Conservation (phyloP, 768 basidiomycete species). For the Boletus speciosus region DNA sequence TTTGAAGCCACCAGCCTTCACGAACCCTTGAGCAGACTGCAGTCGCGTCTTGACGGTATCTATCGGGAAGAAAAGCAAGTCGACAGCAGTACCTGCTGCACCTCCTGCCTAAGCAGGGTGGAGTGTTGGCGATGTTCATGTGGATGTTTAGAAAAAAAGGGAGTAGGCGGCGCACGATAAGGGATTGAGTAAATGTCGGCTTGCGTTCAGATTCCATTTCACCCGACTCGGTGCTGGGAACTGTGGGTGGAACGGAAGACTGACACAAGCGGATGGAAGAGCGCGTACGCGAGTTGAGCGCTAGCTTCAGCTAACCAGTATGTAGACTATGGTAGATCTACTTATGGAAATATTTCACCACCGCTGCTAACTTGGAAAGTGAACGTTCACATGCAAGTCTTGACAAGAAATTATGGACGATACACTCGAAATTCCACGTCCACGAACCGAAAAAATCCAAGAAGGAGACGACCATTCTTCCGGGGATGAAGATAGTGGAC, state of each 20-base stretch:
- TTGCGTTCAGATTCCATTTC: slow-evolving; percentile 31
- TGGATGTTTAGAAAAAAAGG: slow-evolving; percentile 2
- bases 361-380: too few relatives aligned
- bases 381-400: background rate
- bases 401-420: slow-evolving; percentile 51
- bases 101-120: slow-evolving; percentile 68
- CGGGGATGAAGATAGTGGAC: slow-evolving; percentile 70
- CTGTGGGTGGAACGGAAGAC: slow-evolving; percentile 8
- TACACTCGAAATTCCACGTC: slow-evolving; percentile 44
- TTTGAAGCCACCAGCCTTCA: slow-evolving; percentile 78
- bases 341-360: slow-evolving; percentile 7
- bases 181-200: slow-evolving; percentile 46
- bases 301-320: background rate
- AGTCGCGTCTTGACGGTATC: slow-evolving; percentile 96
- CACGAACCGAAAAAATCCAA: slow-evolving; percentile 14
- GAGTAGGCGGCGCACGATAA: slow-evolving; percentile 36
- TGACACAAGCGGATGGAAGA: background rate
- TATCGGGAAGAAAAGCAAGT: slow-evolving; percentile 94
- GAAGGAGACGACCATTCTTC: slow-evolving; percentile 47
- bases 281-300: background rate
- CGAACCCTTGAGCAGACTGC: slow-evolving; percentile 85
- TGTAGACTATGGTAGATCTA: background rate
- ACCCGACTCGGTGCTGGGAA: background rate
- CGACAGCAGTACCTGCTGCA: slow-evolving; percentile 88
- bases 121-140: slow-evolving; percentile 12